Evolutionary conservation across 768 basidiomycete species (phyloP).

Genomic region (Psilocybe sp.): DNA sequence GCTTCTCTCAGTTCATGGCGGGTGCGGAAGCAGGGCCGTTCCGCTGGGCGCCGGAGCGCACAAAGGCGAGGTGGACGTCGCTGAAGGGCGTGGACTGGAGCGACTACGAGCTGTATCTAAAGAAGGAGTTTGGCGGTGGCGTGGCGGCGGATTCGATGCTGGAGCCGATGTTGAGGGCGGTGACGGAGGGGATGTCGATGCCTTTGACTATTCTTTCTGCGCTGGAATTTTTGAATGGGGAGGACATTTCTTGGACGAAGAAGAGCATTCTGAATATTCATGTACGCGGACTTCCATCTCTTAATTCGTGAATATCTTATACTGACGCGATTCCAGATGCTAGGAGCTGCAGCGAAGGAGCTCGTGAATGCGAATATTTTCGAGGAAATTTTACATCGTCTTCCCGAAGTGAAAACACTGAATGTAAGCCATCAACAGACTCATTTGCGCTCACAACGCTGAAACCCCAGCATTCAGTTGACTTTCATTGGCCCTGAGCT

Average conservation of each 20-base stretch:
- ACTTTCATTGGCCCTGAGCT: constrained; percentile 25
- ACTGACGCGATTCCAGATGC: constrained; percentile 14
- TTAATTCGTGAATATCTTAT: not conserved
- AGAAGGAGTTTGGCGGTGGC: not conserved
- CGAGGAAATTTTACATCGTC: constrained; percentile 34
- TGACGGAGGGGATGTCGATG: constrained; percentile 26
- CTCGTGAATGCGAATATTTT: constrained; percentile 18
- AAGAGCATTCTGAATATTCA: constrained; percentile 29
- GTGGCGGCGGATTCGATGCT: constrained; percentile 19
- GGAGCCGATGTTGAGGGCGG: constrained; percentile 24
- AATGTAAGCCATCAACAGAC: constrained; percentile 15
- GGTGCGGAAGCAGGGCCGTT: constrained; percentile 16
- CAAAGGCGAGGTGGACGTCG: constrained; percentile 21
- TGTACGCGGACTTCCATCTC: constrained; percentile 12
- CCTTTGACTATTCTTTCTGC: constrained; percentile 31
- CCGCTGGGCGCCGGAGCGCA: constrained; percentile 29
- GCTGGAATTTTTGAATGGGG: constrained; percentile 25
- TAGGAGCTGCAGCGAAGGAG: constrained; percentile 25
- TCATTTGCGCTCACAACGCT: not conserved
- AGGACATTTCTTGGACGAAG: constrained; percentile 23
- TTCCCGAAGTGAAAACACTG: constrained; percentile 26
- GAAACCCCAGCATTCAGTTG: constrained; percentile 12
- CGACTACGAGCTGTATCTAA: constrained; percentile 20
- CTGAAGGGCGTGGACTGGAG: constrained; percentile 22
- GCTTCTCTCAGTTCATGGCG: constrained; percentile 12